These are phyloP conservation scores for Neodidymelliopsis sp. DNA, from an alignment of 2,329 filamentous ascomycete genomes.

Conservation along the genomic window DNA sequence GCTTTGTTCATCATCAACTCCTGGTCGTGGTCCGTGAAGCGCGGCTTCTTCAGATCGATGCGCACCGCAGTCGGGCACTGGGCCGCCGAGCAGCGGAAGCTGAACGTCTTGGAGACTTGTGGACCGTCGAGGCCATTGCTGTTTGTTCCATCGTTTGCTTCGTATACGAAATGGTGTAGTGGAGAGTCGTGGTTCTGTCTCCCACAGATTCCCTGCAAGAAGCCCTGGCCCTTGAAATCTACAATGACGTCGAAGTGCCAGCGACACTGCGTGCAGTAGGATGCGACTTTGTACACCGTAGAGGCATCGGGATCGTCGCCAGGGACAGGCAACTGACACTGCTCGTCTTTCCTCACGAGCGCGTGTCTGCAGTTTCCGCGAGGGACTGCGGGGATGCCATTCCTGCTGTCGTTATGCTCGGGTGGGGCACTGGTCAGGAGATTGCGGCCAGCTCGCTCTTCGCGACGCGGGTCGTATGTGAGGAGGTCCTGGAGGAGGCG, in stretches of 20 bases:
- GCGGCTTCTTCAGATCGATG: conserved; percentile 61
- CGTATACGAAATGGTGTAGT: conserved; percentile 66
- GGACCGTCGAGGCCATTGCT: conserved; percentile 25
- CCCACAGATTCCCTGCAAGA: conserved; percentile 52
- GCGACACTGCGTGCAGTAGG: conserved; percentile 68
- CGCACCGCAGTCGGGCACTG: conserved; percentile 63
- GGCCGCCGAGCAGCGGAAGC: conserved; percentile 66
- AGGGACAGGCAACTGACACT: conserved; percentile 58
- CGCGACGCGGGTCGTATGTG: conserved; percentile 59
- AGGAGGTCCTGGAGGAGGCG: conserved; percentile 61
- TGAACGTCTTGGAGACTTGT: conserved; percentile 36
- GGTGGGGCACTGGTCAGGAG: conserved; percentile 66
- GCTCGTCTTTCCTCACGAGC: conserved; percentile 64
- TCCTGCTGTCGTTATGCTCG: conserved; percentile 53
- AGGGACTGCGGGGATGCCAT: conserved; percentile 46
- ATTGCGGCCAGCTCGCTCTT: conserved; percentile 57
- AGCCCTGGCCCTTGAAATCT: conserved; percentile 55
- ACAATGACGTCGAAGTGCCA: conserved; percentile 67
- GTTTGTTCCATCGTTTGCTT: conserved; percentile 25
- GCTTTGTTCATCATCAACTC: conserved; percentile 62
- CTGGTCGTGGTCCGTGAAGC: conserved; percentile 59
- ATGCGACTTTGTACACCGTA: conserved; percentile 63
- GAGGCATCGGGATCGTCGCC: conserved; percentile 49
- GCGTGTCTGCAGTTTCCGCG: conserved; percentile 63
- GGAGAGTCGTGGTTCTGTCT: conserved; percentile 56